phyloP scores from a whole-genome alignment of 225 moss, liverwort and hornwort species.

The Pseudisothecium myosuroides region DNA sequence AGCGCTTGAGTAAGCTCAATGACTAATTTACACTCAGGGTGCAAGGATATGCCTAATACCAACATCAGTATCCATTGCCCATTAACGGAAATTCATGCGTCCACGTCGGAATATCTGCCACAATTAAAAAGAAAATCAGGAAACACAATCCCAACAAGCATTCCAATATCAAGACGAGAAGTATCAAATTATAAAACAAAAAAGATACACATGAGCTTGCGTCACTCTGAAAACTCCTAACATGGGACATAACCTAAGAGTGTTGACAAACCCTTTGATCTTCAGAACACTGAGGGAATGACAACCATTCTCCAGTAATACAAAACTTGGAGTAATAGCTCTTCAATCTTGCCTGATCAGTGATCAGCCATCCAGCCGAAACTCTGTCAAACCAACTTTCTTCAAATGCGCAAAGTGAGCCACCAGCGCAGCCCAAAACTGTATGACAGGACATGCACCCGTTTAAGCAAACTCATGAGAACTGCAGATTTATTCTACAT shows the following conservation, averaged over 20 bases:
- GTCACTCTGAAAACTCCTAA: not conserved
- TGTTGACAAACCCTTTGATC: not conserved
- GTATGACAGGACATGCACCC: not conserved
- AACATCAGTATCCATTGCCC: not conserved
- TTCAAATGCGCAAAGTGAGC: conserved; percentile 54
- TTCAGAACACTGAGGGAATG: not conserved
- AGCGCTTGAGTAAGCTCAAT: not conserved
- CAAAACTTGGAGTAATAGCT: not conserved
- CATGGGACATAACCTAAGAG: not conserved
- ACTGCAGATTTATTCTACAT: not conserved
- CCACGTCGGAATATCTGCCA: not conserved
- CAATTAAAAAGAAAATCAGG: not conserved
- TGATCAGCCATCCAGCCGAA: conserved; percentile 45
- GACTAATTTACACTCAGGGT: not conserved
- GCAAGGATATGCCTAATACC: not conserved
- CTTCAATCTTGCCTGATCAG: not conserved
- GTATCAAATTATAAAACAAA: not conserved
- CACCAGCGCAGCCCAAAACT: conserved; percentile 46
- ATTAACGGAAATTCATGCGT: not conserved
- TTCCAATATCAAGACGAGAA: not conserved
- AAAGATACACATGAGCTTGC: not conserved
- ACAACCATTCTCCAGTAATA: not conserved
- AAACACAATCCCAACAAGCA: not conserved
- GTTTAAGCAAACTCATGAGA: not conserved
- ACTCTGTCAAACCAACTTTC: conserved; percentile 52